phyloP scores from a whole-genome alignment of 176 grass and related monocot genomes.

The Carex myosuroides region DNA sequence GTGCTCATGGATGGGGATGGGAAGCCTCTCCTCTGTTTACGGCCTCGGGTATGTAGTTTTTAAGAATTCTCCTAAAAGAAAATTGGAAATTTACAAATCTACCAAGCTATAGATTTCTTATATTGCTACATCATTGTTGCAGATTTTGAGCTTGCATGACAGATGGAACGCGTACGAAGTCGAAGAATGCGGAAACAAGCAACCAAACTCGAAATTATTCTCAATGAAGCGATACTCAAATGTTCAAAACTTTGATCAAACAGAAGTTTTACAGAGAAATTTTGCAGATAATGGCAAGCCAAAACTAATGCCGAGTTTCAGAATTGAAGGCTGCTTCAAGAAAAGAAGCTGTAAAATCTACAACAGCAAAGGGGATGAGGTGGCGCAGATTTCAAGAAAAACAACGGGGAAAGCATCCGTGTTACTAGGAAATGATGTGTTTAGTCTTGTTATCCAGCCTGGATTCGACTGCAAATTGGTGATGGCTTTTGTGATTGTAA shows the following conservation, averaged over 20 bases:
- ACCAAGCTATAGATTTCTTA: not conserved
- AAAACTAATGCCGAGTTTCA: slow-evolving; percentile 28
- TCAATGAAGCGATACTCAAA: slow-evolving; percentile 47
- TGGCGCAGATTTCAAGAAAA: slow-evolving; percentile 31
- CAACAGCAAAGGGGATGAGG: slow-evolving; percentile 32
- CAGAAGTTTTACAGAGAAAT: slow-evolving; percentile 43
- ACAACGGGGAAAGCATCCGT: not conserved
- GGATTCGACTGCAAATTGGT: slow-evolving; percentile 35
- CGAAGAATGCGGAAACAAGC: slow-evolving; percentile 14
- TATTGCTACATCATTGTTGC: not conserved
- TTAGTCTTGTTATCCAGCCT: slow-evolving; percentile 57
- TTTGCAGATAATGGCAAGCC: not conserved
- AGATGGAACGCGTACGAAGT: slow-evolving; percentile 57
- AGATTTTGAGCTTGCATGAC: slow-evolving; percentile 71
- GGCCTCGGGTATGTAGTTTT: not conserved
- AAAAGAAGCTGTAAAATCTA: slow-evolving; percentile 57
- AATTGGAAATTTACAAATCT: not conserved
- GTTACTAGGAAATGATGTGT: slow-evolving; percentile 64
- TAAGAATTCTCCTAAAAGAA: not conserved
- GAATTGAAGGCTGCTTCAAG: slow-evolving; percentile 43
- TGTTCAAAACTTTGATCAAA: slow-evolving; percentile 38
- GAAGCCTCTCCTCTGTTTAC: not conserved
- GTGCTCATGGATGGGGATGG: not conserved
- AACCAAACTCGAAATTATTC: slow-evolving; percentile 30
- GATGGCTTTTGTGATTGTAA: slow-evolving; percentile 74